phyloP scores from a whole-genome alignment of 2,329 filamentous ascomycete genomes.

The Cytospora leucostoma region DNA sequence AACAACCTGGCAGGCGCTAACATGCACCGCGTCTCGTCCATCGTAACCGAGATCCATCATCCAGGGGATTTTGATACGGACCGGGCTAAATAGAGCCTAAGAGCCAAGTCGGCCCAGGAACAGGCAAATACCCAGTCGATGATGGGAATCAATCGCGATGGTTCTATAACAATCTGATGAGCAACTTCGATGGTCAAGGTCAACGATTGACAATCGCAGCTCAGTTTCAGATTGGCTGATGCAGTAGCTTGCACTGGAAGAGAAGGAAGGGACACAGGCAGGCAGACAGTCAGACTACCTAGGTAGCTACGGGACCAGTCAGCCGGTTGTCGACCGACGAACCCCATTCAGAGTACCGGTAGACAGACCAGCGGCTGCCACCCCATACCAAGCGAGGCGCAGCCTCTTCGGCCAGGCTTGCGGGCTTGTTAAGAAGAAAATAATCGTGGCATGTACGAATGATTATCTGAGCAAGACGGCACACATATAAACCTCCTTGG shows the following conservation, averaged over 20 bases:
- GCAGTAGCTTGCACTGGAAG: no score
- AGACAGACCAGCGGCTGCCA: no score
- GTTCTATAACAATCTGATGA: background rate
- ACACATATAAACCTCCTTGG: background rate
- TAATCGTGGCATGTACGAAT: background rate
- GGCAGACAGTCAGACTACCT: no score
- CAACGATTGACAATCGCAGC: background rate
- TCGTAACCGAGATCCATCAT: background rate
- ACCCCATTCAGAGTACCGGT: background rate
- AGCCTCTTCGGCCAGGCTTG: background rate
- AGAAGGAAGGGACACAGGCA: no score
- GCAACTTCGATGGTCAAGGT: background rate
- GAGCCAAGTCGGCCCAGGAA: background rate
- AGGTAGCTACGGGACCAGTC: no score
- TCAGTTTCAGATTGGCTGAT: background rate
- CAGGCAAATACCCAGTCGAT: background rate
- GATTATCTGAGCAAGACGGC: background rate
- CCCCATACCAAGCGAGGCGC: background rate
- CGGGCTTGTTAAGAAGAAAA: background rate
- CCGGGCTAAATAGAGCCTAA: background rate
- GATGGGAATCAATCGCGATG: background rate
- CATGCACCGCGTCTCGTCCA: constrained; percentile 1
- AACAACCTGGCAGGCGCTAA: constrained; percentile 2
- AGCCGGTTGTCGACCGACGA: background rate
- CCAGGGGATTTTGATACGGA: background rate